phyloP scores from a whole-genome alignment of 1,139 yeast species.

The Blastobotrys indianensis region DNA sequence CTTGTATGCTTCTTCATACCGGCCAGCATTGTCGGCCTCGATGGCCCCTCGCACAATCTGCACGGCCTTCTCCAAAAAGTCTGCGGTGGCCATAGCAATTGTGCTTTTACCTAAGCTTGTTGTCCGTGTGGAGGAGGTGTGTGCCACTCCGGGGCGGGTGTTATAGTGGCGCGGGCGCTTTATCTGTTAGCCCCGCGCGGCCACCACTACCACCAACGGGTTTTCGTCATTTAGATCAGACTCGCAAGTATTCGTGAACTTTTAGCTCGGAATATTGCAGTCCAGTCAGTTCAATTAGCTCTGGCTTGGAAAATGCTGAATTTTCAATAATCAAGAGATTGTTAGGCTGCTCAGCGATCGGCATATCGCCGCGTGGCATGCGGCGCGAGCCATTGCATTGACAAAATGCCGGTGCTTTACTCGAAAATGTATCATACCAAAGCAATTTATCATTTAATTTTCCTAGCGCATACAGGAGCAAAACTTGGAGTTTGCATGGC shows the following conservation, averaged over 20 bases:
- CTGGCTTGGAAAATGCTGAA: neutral
- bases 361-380: too few species aligned
- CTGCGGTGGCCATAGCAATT: slow-evolving; percentile 53
- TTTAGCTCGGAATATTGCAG: neutral
- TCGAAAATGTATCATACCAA: too few species aligned
- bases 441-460: too few species aligned
- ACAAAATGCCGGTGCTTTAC: too few species aligned
- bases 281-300: neutral
- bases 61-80: slow-evolving; percentile 86
- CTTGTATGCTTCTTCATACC: slow-evolving; percentile 91
- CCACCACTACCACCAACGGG: too few species aligned
- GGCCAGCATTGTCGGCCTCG: slow-evolving; percentile 86
- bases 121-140: neutral
- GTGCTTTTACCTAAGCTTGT: neutral
- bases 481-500: too few species aligned
- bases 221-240: too few species aligned
- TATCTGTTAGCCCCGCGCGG: neutral
- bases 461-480: too few species aligned
- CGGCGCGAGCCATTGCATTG: too few species aligned
- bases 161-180: neutral
- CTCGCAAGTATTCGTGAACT: neutral
- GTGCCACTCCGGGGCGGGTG: neutral
- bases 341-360: too few species aligned
- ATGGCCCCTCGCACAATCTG: slow-evolving; percentile 92
- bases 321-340: too few species aligned